Evolutionary conservation across 805 yeast genomes (phyloP).

Genomic region (Diddensiella santjacobensis): DNA sequence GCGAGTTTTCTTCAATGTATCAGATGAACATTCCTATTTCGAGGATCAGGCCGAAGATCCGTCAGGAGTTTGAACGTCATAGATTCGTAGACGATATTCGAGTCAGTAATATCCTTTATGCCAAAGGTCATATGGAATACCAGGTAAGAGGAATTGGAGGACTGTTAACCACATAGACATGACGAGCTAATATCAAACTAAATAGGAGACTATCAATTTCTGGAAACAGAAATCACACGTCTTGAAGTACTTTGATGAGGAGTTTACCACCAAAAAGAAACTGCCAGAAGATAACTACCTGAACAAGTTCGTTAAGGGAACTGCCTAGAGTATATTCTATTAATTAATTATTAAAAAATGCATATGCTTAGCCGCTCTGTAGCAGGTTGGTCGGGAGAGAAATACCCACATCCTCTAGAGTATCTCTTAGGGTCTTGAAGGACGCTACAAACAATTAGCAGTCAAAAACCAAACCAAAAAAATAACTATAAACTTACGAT

Average conservation of each 20-base stretch:
- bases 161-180: background rate
- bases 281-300: conserved; percentile 57
- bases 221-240: conserved; percentile 90
- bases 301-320: conserved; percentile 50
- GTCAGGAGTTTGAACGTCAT: conserved; percentile 87
- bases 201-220: conserved; percentile 68
- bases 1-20: conserved; percentile 41
- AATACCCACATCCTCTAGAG: background rate
- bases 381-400: background rate
- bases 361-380: background rate
- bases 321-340: conserved; percentile 19
- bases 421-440: background rate
- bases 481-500: conserved; percentile 19
- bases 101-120: conserved; percentile 62
- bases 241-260: conserved; percentile 73
- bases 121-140: conserved; percentile 87
- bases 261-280: conserved; percentile 51
- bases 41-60: conserved; percentile 71
- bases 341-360: background rate
- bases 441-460: background rate
- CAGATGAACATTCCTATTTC: conserved; percentile 61
- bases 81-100: conserved; percentile 66
- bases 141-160: conserved; percentile 43
- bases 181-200: background rate
- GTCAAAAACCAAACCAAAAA: too few species aligned